Conservation (phyloP, 169 alveolate species). For the Cryptosporidium parvum region DNA sequence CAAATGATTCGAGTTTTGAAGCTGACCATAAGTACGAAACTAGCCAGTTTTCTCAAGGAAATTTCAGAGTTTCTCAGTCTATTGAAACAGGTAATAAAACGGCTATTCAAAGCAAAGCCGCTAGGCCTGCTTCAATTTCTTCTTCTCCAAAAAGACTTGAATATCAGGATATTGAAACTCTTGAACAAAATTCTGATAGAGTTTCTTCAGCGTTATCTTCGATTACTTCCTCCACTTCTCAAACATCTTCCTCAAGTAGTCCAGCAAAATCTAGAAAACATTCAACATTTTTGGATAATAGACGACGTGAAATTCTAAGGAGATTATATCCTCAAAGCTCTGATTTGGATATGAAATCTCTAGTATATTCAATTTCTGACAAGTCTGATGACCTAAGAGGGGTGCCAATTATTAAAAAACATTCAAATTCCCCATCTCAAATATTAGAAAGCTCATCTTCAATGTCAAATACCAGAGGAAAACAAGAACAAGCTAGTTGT, state of each 20-base stretch:
- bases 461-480: background rate
- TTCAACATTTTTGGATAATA: conserved; percentile 17
- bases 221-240: background rate
- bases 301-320: conserved; percentile 28
- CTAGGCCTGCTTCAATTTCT: conserved; percentile 21
- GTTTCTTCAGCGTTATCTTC: background rate
- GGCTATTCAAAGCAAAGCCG: background rate
- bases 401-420: conserved; percentile 26
- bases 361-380: conserved; percentile 51
- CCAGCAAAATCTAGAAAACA: background rate
- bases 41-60: background rate
- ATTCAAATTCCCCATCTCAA: conserved; percentile 7
- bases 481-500: background rate
- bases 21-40: conserved; percentile 24
- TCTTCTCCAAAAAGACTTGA: conserved; percentile 33
- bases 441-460: background rate
- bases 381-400: conserved; percentile 13
- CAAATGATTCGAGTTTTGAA: conserved; percentile 54
- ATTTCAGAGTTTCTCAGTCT: conserved; percentile 31
- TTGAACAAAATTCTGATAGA: background rate
- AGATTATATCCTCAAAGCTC: conserved; percentile 49
- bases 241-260: background rate
- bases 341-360: conserved; percentile 32
- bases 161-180: conserved; percentile 29
- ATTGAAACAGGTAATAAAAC: background rate